These are phyloP conservation scores for Blumeriella jaapii DNA, from an alignment of 2,329 filamentous ascomycete species.

Conservation along the genomic window DNA sequence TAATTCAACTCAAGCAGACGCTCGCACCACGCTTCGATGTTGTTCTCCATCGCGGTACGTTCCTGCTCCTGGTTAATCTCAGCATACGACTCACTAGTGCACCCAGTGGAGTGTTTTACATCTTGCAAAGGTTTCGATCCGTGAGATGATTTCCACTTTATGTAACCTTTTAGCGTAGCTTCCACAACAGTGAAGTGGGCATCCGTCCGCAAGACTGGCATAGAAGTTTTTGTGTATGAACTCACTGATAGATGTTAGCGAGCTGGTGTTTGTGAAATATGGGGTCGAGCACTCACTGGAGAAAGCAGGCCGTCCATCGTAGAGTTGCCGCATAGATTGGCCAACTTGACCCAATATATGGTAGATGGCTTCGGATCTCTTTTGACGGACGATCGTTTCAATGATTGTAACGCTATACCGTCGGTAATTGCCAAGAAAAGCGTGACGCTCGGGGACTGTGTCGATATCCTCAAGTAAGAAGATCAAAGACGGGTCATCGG, in stretches of 20 bases:
- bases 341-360: conserved; percentile 79
- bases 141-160: conserved; percentile 56
- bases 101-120: conserved; percentile 10
- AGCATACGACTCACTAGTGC: conserved; percentile 4
- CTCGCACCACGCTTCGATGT: conserved; percentile 61
- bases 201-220: conserved; percentile 69
- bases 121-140: conserved; percentile 38
- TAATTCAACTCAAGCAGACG: conserved; percentile 59
- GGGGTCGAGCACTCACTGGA: conserved; percentile 37
- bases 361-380: conserved; percentile 72
- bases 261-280: not conserved
- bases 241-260: conserved; percentile 30
- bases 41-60: conserved; percentile 45
- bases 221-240: conserved; percentile 56
- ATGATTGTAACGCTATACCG: conserved; percentile 82
- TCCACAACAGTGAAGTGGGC: conserved; percentile 85
- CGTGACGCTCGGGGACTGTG: conserved; percentile 84
- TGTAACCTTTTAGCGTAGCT: conserved; percentile 77
- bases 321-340: conserved; percentile 60
- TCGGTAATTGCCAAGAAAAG: conserved; percentile 90
- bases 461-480: conserved; percentile 92
- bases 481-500: conserved; percentile 64
- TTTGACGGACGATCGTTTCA: conserved; percentile 71
- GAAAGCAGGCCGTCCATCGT: conserved; percentile 57
- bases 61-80: conserved; percentile 32